phyloP scores from a whole-genome alignment of 768 basidiomycete species.

The Lentinula lateritia region DNA sequence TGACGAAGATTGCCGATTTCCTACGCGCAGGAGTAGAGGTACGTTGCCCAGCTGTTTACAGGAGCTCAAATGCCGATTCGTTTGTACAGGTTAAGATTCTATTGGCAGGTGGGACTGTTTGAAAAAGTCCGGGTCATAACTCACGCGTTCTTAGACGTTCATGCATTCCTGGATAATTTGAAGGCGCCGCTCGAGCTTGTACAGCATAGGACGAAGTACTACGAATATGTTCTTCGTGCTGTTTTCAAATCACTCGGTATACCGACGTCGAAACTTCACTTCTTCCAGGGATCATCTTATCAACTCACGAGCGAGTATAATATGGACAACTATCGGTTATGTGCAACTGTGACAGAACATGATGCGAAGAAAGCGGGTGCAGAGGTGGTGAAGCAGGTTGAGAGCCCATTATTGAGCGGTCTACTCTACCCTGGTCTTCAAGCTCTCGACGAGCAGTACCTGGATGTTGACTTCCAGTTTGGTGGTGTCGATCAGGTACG shows the following conservation, averaged over 20 bases:
- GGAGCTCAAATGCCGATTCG: slow-evolving; percentile 6
- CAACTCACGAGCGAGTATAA: slow-evolving; percentile 90
- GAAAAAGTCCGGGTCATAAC: neutral
- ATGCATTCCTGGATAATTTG: slow-evolving; percentile 95
- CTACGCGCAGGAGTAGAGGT: slow-evolving; percentile 88
- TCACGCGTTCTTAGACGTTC: slow-evolving; percentile 58
- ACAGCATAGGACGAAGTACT: slow-evolving; percentile 83
- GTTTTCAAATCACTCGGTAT: slow-evolving; percentile 90
- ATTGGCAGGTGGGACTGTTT: slow-evolving; percentile 55
- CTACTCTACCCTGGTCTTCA: slow-evolving; percentile 95
- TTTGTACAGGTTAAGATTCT: slow-evolving; percentile 64
- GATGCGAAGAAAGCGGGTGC: slow-evolving; percentile 98
- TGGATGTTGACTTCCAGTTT: slow-evolving; percentile 95
- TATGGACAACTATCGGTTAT: slow-evolving; percentile 90
- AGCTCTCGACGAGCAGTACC: slow-evolving; percentile 95
- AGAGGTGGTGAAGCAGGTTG: slow-evolving; percentile 97
- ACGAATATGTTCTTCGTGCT: slow-evolving; percentile 72
- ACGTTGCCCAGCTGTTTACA: slow-evolving; percentile 12
- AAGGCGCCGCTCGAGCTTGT: slow-evolving; percentile 95
- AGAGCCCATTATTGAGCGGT: slow-evolving; percentile 85
- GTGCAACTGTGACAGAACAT: slow-evolving; percentile 89
- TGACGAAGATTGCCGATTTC: slow-evolving; percentile 96
- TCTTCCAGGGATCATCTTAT: slow-evolving; percentile 89
- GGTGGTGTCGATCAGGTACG: slow-evolving; percentile 94
- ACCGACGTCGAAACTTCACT: slow-evolving; percentile 75